These are phyloP conservation scores for Leccinum arenicola DNA, from an alignment of 768 basidiomycete species.

Conservation along the genomic window DNA sequence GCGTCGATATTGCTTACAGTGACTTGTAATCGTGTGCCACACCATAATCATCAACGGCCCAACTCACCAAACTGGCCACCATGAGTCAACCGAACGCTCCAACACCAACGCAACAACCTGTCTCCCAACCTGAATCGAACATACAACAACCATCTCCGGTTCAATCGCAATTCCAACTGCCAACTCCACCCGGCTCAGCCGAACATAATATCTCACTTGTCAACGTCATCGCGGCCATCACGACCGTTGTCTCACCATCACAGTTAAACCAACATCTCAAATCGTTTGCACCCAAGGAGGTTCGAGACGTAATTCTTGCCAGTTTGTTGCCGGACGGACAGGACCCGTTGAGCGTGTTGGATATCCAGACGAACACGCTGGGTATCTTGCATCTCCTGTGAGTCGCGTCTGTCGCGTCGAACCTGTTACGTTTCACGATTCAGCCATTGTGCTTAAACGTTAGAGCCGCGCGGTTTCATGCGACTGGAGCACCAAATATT, in stretches of 20 bases:
- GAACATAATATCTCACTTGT: slow-evolving; percentile 32
- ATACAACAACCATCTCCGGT: slow-evolving; percentile 13
- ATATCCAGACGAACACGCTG: slow-evolving; percentile 55
- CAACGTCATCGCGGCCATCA: slow-evolving; percentile 45
- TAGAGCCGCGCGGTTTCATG: slow-evolving; percentile 60
- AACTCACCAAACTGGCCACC: not conserved
- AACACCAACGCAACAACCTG: slow-evolving; percentile 20
- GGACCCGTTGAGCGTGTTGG: slow-evolving; percentile 64
- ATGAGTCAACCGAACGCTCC: slow-evolving; percentile 30
- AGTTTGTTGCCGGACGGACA: slow-evolving; percentile 54
- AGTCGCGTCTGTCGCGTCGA: slow-evolving; percentile 25
- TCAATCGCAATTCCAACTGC: slow-evolving; percentile 8
- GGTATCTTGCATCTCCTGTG: slow-evolving; percentile 74
- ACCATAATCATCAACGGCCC: not conserved
- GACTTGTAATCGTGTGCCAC: not conserved
- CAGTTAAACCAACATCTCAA: slow-evolving; percentile 46
- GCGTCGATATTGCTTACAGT: not conserved
- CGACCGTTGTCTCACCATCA: slow-evolving; percentile 35
- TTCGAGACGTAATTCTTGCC: slow-evolving; percentile 54
- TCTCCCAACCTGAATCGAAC: slow-evolving; percentile 15
- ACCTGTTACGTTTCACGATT: not conserved
- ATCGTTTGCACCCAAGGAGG: slow-evolving; percentile 51
- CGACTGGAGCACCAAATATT: slow-evolving; percentile 38
- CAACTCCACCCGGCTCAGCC: not conserved
- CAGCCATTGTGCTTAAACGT: not conserved